Base-by-base conservation (phyloP, 2,329 filamentous ascomycete genomes). In the Verticillium tricorpus region DNA sequence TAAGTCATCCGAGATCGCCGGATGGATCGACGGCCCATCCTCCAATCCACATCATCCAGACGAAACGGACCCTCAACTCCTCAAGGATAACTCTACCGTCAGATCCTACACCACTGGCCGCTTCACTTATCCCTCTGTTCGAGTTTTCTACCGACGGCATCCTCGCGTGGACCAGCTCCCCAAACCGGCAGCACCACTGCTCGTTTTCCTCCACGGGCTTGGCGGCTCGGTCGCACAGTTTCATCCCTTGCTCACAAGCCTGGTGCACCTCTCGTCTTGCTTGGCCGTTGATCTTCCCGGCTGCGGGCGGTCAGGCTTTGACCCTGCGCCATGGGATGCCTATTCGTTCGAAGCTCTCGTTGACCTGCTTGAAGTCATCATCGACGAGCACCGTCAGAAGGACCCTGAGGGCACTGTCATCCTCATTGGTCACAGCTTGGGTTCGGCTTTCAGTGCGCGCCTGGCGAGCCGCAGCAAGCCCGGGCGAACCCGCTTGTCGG, bases 141-240 rank as follows among this genome's bases (percentile, higher is more conserved):
- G 94, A 61, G 88, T 93, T 54, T 97, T 98, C 74, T 93, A 90
- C 76, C 86, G 89, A 61, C 85, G 86, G 60, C 95, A 97, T 75
- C 85, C 88, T 22, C 92, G 97, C 70, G 87, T 89, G n/a, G 85
- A 88, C 63, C 91, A 95, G 73, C 82, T 98, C 4, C 92, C 92
- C 2, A 83, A 80, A 52, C 82, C 87, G 64, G 91, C 92, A 1
- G 82, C 85, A 0, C 95, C 95, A 1, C 78, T 99, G 11, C 78
- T 98, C 3, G 93, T 98, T 54, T 97, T 96, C 71, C 82, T 98
- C 62, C 95, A 98, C 71, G 95, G 95, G 1, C 82, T 98, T 11
- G 95, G 94, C n/a, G 95, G 95, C 57, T 96, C 92, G 0, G 84
- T 93, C 28, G 89, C 92, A 12, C 95, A 98, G 71, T 98, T 97